Conservation (phyloP, 108 stramenopile species). For the Nitzschia putrida region DNA sequence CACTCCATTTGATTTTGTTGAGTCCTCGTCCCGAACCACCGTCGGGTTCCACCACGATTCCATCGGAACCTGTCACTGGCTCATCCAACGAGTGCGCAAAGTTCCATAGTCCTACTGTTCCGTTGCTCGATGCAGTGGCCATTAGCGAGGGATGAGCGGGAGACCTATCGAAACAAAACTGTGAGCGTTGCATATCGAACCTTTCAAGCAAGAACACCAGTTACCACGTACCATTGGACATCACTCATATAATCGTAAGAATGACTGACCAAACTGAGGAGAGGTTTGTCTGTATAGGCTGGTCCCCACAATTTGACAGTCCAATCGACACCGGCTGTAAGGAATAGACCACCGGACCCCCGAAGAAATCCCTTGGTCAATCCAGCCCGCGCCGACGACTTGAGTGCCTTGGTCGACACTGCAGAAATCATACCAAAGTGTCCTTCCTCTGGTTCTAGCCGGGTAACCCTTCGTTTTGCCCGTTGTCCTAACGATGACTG, state of each 20-base stretch:
- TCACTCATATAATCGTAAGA: conserved; percentile 92
- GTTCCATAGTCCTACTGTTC: conserved; percentile 85
- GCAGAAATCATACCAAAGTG: conserved; percentile 85
- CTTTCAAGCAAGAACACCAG: background rate
- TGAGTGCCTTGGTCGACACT: conserved; percentile 55
- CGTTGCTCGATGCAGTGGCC: conserved; percentile 84
- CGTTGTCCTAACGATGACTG: conserved; percentile 45
- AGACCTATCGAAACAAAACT: conserved; percentile 40
- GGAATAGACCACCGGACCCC: conserved; percentile 67
- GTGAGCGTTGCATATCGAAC: background rate
- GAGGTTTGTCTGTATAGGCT: conserved; percentile 67
- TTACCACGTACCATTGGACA: conserved; percentile 72
- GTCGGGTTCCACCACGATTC: conserved; percentile 67
- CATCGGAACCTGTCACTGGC: conserved; percentile 77
- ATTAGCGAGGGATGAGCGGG: conserved; percentile 81
- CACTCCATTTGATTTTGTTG: conserved; percentile 81
- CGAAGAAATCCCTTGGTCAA: conserved; percentile 72
- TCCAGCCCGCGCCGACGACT: conserved; percentile 45
- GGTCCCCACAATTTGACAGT: conserved; percentile 89
- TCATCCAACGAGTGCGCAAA: conserved; percentile 77
- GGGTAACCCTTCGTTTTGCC: conserved; percentile 54
- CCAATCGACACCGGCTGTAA: conserved; percentile 89
- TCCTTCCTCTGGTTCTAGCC: conserved; percentile 50
- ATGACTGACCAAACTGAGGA: conserved; percentile 76
- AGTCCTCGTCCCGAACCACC: conserved; percentile 55